Evolutionary conservation across 2,329 filamentous ascomycete genomes (phyloP), one percentile per base, ranked within the genome.

Genomic region (Penicillium verrucosum): DNA sequence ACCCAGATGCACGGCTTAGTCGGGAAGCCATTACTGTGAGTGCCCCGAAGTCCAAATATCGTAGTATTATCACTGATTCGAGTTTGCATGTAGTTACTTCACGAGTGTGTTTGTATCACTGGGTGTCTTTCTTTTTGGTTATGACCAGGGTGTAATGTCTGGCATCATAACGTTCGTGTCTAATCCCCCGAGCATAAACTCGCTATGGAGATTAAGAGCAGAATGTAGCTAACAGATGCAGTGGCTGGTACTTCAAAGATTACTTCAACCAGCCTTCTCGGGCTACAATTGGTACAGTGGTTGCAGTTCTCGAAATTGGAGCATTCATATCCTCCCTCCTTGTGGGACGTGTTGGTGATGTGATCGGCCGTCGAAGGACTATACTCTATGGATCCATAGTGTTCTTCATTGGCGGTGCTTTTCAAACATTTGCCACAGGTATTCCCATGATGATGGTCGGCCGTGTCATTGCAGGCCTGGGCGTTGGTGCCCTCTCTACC

Each of bases 261-360:
- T 96, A 96, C 74, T 97, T 99, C 77, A 82, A 92, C 68, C 86
- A 97, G 67, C 94, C 94, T 21, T 88, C 90, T 25, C 85, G 85
- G 66, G 90, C 92, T 45, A 86, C 96, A 73, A 87, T 99, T 57
- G 94, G 93, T 58, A 97, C 92, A 29, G 97, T 97, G 88, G 94
- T 99, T 56, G 93, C 94, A 64, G 97, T 99, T 67, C 83, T 99
- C 57, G 93, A 97, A 77, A 81, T 97, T 51, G 94, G 94, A 58
- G 94, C 94, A 37, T 89, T 99, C 60, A 88, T 96, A 67, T 89
- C 93, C 21, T 97, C 93, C 1, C 77, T 99, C 11, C 75, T 88
- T 30, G 91, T 97, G 36, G 94, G 94, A 48, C 87, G 88, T 60
- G 85, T 97, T 56, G 94, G 94, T 64, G 94, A 99, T 73, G 84